Evolutionary conservation across 495 filamentous ascomycete genomes (phyloP), one percentile per base, ranked within the genome.

Genomic region (Penicillium soppii): DNA sequence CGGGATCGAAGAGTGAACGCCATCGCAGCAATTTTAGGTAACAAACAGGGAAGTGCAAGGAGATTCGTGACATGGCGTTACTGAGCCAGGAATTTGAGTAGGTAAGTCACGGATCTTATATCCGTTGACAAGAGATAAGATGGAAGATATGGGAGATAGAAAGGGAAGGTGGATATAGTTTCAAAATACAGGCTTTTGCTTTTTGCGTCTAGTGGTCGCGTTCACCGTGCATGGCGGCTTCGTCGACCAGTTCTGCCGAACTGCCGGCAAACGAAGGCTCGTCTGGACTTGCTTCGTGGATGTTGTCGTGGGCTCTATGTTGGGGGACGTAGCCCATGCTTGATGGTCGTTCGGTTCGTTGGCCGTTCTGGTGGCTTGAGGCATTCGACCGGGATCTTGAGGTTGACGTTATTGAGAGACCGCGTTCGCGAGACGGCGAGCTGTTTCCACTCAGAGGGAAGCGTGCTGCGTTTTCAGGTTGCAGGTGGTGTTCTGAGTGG

Each of bases 281-380:
- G n/a, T 83, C 74, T 25, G 72, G 70, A 54, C 68, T 81, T 26
- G 81, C 77, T 52, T 76, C 83, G 49, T 77, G 76, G 38, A 85
- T 81, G 42, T 81, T 78, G 42, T 83, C 82, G 29, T 68, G 70
- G 0, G 80, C 77, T 27, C 79, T 73, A 53, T 88, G 84, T 23
- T 89, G 85, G 29, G 86, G 74, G n/a, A 92, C 89, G 56, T 83
- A 85, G 1, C 89, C 88, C 58, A 85, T 76, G 58, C 78, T 88
- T 3, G 85, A 80, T 3, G 85, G 82, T 25, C 81, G 77, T 32
- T 88, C 86, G 8, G 74, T 59, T 54, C 57, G 73, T 35, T 25
- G 64, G 47, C 71, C 70, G 7, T 72, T 49, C 35, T 41, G 57
- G 47, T 47, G 64, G 33, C 70, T 82, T 1, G 75, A 83, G 17